Evolutionary conservation across 371 early-diverging fungal species (phyloP).

Genomic region (Amoeboradix gromovi): DNA sequence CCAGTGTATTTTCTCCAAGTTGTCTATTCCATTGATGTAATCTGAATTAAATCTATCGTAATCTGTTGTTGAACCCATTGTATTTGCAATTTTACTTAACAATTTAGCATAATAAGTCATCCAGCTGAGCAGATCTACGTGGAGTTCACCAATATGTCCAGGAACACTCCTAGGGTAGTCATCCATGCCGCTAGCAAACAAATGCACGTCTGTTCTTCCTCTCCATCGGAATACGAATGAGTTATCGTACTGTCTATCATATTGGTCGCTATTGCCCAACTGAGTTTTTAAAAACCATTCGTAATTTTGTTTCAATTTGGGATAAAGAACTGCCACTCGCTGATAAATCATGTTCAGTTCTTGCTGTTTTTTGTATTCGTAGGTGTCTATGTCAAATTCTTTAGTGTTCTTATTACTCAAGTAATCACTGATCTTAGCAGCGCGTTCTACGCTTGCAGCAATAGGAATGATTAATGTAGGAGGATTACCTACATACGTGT

Average conservation of each 20-base stretch:
- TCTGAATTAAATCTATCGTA: slow-evolving; percentile 19
- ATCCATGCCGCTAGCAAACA: slow-evolving; percentile 32
- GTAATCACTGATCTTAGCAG: slow-evolving; percentile 1
- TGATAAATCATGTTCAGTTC: slow-evolving; percentile 16
- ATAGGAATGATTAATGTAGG: slow-evolving; percentile 53
- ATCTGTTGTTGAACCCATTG: slow-evolving; percentile 23
- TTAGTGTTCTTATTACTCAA: slow-evolving; percentile 3
- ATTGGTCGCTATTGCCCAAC: slow-evolving; percentile 28
- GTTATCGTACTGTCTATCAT: slow-evolving; percentile 14
- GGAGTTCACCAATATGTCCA: slow-evolving; percentile 46
- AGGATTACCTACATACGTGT: slow-evolving; percentile 71
- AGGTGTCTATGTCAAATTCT: slow-evolving; percentile 8
- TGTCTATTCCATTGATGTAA: slow-evolving; percentile 16
- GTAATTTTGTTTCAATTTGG: slow-evolving; percentile 34
- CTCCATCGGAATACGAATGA: slow-evolving; percentile 66
- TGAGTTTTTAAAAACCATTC: slow-evolving; percentile 54
- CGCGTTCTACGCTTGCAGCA: slow-evolving; percentile 3
- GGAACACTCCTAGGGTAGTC: slow-evolving; percentile 65
- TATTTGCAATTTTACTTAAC: slow-evolving; percentile 29
- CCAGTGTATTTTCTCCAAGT: slow-evolving; percentile 41
- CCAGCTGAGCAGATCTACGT: slow-evolving; percentile 68
- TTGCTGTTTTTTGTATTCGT: slow-evolving; percentile 18
- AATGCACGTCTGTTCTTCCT: slow-evolving; percentile 47
- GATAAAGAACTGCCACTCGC: slow-evolving; percentile 31
- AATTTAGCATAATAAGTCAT: slow-evolving; percentile 42